Conservation (phyloP, 2,329 filamentous ascomycete genomes). For the Beauveria sp. region DNA sequence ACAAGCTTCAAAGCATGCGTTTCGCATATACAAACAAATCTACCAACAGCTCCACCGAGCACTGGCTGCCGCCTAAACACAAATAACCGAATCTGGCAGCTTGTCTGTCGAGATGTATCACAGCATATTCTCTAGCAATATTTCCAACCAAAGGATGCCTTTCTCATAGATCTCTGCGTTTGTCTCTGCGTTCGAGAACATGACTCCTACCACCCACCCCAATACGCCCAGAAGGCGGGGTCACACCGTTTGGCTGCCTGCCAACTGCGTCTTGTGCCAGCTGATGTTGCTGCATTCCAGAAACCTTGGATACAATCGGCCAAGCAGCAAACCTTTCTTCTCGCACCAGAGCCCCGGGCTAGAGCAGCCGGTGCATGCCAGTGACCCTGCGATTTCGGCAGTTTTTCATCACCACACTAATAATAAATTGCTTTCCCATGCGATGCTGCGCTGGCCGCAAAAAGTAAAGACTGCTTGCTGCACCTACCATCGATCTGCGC, state of each 20-base stretch:
- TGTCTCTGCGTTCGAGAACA: too few species aligned
- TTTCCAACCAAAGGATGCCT: neutral
- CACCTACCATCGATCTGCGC: neutral
- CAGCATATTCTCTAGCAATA: neutral
- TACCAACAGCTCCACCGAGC: neutral
- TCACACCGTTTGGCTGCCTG: neutral
- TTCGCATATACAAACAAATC: constrained; percentile 2
- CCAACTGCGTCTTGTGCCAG: neutral
- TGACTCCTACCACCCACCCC: neutral
- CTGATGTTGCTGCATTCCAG: constrained; percentile 1
- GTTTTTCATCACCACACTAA: neutral
- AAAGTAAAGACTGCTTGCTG: neutral
- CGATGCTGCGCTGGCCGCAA: neutral
- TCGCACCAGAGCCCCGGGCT: neutral
- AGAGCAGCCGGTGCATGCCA: neutral
- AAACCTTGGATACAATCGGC: neutral
- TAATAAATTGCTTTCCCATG: neutral
- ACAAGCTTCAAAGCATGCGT: neutral
- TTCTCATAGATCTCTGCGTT: too few species aligned
- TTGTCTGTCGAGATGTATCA: too few species aligned
- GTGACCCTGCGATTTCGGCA: constrained; percentile 1
- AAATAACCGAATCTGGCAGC: neutral
- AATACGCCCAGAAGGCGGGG: neutral
- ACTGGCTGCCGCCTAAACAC: neutral
- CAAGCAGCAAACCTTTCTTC: neutral